Base-by-base conservation (phyloP, 495 filamentous ascomycete species). In the Staphylotrichum tortipilum region DNA sequence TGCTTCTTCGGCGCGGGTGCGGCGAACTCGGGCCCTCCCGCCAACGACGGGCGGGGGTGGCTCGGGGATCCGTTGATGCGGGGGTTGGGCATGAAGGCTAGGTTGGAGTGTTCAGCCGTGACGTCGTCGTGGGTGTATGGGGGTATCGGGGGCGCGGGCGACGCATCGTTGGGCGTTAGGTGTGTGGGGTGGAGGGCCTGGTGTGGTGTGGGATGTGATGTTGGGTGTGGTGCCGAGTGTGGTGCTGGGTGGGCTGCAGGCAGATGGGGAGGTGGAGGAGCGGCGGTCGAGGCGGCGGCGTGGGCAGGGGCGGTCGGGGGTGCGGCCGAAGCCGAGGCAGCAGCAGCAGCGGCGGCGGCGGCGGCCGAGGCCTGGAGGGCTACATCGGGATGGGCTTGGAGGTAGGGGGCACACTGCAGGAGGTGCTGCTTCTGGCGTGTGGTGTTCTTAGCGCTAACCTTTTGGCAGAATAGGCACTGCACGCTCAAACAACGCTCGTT, bases 401-500 rank as follows among this genome's bases (percentile, higher is more conserved):
- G 62, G 47, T 63, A 65, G 12, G 22, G 12, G 0, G 48, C 23
- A 44, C 62, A 65, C 12, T 58, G 47, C 3, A 53, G 41, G 12
- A 65, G 62, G 40, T 65, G 62, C 35, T 58, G 55, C 48, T 60
- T 56, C 47, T 65, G 62, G 18, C 62, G 58, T 8, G 62, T 65
- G 14, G 62, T 65, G 53, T 65, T 65, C 52, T 65, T 65, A 0
- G 62, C 62, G 7, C 60, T 31, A 21, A 50, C 40, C 41, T 59
- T 47, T 18, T 57, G 47, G 44, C 62, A 65, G 46, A 55, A 63
- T 33, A 59, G 36, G 39, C 60, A 65, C 35, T 65, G 62, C 8
- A 61, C 62, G n/a, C n/a, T n/a, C n/a, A n/a, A n/a, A n/a, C 12
- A 31, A 46, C 22, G 55, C 42, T 42, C 62, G 63, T 17, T 56